phyloP scores from a whole-genome alignment of 2,329 filamentous ascomycete genomes.

The Periconia macrospinosa region DNA sequence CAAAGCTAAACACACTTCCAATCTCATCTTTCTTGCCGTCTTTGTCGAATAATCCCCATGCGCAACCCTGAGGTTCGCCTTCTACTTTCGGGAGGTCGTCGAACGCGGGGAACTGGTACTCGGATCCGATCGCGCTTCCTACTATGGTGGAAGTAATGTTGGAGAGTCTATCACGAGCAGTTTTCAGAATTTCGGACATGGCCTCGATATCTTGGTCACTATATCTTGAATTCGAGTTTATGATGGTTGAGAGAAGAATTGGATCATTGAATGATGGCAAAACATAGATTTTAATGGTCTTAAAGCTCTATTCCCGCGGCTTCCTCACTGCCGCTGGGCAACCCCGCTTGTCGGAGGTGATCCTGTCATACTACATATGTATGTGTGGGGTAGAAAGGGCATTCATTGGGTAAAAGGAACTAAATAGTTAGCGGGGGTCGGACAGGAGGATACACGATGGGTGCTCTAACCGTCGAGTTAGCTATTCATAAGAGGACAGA shows the following conservation, averaged over 20 bases:
- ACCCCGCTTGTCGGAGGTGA: not conserved
- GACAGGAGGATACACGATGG: no score
- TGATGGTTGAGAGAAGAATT: no score
- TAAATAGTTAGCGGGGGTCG: no score
- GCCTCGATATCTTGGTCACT: not conserved
- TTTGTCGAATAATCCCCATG: constrained; percentile 40
- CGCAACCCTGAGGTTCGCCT: constrained; percentile 35
- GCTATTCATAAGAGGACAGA: no score
- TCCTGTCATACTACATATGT: not conserved
- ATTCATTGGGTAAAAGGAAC: no score
- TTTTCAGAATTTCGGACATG: constrained; percentile 4
- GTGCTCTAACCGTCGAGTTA: no score
- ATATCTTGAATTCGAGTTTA: no score
- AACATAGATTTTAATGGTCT: not conserved
- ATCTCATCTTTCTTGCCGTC: constrained; percentile 53
- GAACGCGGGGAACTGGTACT: constrained; percentile 33
- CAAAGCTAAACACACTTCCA: constrained; percentile 49
- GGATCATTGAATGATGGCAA: not conserved
- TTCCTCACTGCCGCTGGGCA: not conserved
- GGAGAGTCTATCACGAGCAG: constrained; percentile 17
- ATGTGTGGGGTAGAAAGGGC: not conserved
- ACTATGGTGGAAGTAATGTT: constrained; percentile 13
- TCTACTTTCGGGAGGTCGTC: constrained; percentile 35
- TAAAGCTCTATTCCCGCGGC: not conserved
- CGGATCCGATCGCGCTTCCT: constrained; percentile 7